A percentile compares a stretch with the other conserved stretches of the same genome.
These are phyloP conservation scores for Daldinia caldariorum DNA, from an alignment of 495 filamentous ascomycete species.

Conservation along the genomic window DNA sequence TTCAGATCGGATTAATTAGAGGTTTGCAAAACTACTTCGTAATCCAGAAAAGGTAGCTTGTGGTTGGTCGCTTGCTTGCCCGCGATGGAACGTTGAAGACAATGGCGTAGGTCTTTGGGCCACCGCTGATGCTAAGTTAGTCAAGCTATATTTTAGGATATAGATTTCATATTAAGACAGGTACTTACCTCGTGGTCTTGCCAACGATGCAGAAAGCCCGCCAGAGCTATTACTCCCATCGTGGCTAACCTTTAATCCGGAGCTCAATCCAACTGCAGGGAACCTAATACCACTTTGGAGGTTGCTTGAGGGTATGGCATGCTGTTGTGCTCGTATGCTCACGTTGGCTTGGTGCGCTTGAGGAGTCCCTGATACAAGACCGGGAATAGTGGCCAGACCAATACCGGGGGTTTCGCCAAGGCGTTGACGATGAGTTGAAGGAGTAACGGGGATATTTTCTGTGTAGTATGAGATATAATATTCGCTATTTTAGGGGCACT, in stretches of 20 bases:
- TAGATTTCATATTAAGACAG: neutral
- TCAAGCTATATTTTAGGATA: neutral
- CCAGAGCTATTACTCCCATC: constrained; percentile 18
- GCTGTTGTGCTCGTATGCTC: constrained; percentile 18
- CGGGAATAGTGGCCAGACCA: constrained; percentile 45
- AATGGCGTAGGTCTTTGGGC: constrained; percentile 29
- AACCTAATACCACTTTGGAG: constrained; percentile 21
- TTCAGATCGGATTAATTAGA: neutral
- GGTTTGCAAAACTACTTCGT: constrained; percentile 29
- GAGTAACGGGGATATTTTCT: constrained; percentile 45
- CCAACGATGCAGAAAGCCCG: constrained; percentile 16
- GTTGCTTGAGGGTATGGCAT: constrained; percentile 16
- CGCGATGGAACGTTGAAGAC: constrained; percentile 29
- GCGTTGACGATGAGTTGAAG: constrained; percentile 49
- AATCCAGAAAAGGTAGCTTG: constrained; percentile 28
- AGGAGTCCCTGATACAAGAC: constrained; percentile 43
- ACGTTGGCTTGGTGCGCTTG: constrained; percentile 25
- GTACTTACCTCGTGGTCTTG: constrained; percentile 41
- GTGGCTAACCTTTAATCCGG: constrained; percentile 42
- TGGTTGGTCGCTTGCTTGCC: constrained; percentile 19
- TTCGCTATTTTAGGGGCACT: neutral
- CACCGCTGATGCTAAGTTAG: constrained; percentile 10
- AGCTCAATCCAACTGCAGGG: constrained; percentile 42
- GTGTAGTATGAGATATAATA: constrained; percentile 7
- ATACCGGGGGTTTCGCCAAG: constrained; percentile 35